phyloP scores from a whole-genome alignment of 2,329 filamentous ascomycete species.

The Alternaria consortialis region DNA sequence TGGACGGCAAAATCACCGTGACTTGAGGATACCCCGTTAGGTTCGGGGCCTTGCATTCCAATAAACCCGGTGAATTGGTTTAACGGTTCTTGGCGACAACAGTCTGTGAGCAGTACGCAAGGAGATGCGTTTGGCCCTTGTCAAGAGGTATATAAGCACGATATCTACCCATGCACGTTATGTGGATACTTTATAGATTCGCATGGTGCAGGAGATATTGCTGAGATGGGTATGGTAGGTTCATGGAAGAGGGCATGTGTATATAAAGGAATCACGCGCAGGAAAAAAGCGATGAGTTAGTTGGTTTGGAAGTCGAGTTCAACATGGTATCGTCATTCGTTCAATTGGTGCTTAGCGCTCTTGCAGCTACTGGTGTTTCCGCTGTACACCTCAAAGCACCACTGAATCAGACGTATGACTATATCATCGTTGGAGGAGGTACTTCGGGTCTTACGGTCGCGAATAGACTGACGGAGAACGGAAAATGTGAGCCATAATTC shows the following conservation, averaged over 20 bases:
- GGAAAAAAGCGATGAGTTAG: background rate
- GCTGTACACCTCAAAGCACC: background rate
- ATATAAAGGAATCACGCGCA: background rate
- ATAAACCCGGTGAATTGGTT: background rate
- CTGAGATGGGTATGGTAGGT: background rate
- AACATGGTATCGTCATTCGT: background rate
- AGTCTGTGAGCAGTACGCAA: background rate
- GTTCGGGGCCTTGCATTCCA: background rate
- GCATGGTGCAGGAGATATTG: background rate
- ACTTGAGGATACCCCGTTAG: background rate
- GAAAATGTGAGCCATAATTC: slow-evolving; percentile 6
- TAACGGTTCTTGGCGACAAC: background rate
- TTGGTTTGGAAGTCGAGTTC: background rate
- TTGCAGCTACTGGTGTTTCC: background rate
- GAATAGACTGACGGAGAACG: slow-evolving; percentile 27
- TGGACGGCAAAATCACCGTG: background rate
- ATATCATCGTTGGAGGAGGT: slow-evolving; percentile 33
- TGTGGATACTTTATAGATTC: background rate
- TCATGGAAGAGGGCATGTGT: background rate
- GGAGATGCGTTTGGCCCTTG: background rate
- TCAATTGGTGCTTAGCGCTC: background rate
- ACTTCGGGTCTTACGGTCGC: slow-evolving; percentile 33
- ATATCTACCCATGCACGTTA: background rate
- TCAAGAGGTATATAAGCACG: no score
- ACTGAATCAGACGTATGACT: slow-evolving; percentile 26